Evolutionary conservation across 2,329 filamentous ascomycete genomes (phyloP), one percentile per base, ranked within the genome.

Genomic region (Sporothrix globosa): DNA sequence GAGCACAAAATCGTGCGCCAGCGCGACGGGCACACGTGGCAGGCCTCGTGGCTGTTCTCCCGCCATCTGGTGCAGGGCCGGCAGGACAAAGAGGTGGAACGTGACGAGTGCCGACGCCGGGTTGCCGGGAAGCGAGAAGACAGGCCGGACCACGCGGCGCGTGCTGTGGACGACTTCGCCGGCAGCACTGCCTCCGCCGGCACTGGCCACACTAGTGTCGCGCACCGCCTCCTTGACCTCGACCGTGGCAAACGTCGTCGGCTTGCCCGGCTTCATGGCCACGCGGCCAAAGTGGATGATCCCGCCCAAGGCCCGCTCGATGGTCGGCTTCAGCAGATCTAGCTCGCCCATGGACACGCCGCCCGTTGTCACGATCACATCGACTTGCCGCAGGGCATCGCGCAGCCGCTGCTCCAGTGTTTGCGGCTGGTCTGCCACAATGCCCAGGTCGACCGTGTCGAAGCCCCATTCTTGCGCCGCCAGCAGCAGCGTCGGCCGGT

Each of bases 321-420:
- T 92, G 0, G 95, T 98, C 0, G 96, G 95, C 79, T 99, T 99
- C 24, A 99, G 87, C 9, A 99, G 89, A 79, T 99, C 96, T 2
- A 97, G 88, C 81, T 99, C 96, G 70, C 96, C 96, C 96, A 99
- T 99, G 11, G 92, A 97, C 24, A 98, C 96, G 63, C 96, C 96
- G 27, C 96, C 96, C 0, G 92, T 95, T 19, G 96, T 98, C 76
- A 99, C 89, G 71, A 99, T 86, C 14, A 98, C 83, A 77, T 97
- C 94, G 34, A 90, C 89, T 63, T 83, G 83, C 24, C 91, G 87
- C 72, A 98, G 83, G 0, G 91, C 92, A 70, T 88, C 85, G 2
- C 94, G 90, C 11, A 99, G 85, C 2, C 86, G 89, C 76, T 91
- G 84, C 78, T 98, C 95, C 0, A 99, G 85, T 1, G 88, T 86